These are phyloP conservation scores for Eucalyptus erythrocorys DNA, from an alignment of 345 rosid species.

Conservation along the genomic window DNA sequence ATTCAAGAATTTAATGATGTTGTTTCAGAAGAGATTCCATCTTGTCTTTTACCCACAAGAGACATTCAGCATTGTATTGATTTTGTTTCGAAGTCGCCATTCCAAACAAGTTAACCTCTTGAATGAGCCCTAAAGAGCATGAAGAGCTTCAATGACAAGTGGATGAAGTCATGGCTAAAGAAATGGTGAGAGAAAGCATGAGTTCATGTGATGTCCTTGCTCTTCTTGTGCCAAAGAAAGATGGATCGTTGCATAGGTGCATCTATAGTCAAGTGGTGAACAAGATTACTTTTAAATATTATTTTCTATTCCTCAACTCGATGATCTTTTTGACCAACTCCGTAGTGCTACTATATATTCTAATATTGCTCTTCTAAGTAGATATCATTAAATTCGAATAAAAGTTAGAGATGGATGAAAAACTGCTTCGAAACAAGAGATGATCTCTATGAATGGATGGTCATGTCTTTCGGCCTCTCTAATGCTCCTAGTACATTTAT, in stretches of 20 bases:
- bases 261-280: not conserved
- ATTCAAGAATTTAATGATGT: not conserved
- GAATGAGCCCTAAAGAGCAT: not conserved
- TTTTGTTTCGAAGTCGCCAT: not conserved
- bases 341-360: not conserved
- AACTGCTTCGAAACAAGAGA: not conserved
- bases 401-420: not conserved
- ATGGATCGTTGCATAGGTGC: not conserved
- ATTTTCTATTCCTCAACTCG: not conserved
- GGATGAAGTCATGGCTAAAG: not conserved
- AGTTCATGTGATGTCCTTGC: not conserved
- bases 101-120: not conserved
- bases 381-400: not conserved
- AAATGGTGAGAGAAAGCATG: not conserved
- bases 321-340: not conserved
- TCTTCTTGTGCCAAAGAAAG: not conserved
- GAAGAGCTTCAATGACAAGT: not conserved
- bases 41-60: not conserved
- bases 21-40: not conserved
- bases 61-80: not conserved
- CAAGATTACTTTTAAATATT: not conserved
- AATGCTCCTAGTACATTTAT: not conserved
- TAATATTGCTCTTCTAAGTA: not conserved
- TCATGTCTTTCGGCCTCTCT: not conserved
- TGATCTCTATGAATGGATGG: not conserved